A percentile compares a stretch with the other conserved stretches of the same genome.
phyloP scores from a whole-genome alignment of 371 early-diverging fungal species.

The Syncephalastrum racemosum region DNA sequence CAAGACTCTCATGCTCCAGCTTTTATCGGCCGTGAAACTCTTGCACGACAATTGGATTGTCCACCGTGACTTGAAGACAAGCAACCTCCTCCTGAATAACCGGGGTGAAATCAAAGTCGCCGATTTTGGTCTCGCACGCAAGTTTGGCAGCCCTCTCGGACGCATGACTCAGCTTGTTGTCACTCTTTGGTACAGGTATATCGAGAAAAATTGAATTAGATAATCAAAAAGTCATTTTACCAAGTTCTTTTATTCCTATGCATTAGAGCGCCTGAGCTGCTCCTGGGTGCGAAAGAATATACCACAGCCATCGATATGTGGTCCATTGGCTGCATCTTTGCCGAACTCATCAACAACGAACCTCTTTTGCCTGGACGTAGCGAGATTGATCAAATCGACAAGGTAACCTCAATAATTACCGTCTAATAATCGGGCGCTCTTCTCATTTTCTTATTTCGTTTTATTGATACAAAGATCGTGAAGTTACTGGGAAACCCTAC shows the following conservation, averaged over 20 bases:
- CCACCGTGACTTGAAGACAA: conserved; percentile 98
- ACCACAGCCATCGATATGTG: conserved; percentile 97
- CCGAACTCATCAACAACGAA: conserved; percentile 77
- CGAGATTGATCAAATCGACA: conserved; percentile 81
- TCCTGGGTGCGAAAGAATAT: conserved; percentile 93
- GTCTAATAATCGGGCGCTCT: too few species aligned
- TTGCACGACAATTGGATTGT: conserved; percentile 96
- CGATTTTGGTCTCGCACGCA: conserved; percentile 84
- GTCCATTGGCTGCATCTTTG: conserved; percentile 95
- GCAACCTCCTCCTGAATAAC: conserved; percentile 90
- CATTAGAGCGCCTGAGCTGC: conserved; percentile 92
- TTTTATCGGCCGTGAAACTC: conserved; percentile 82
- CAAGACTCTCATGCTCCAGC: conserved; percentile 89
- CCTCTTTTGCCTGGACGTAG: conserved; percentile 76
- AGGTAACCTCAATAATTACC: conserved; percentile 31
- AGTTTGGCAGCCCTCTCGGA: conserved; percentile 74
- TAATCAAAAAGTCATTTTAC: neutral
- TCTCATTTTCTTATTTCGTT: neutral
- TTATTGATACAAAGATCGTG: conserved; percentile 53
- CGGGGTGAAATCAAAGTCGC: conserved; percentile 83
- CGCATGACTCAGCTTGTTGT: conserved; percentile 86
- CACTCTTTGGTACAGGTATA: conserved; percentile 87
- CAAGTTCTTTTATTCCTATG: too few species aligned
- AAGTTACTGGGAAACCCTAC: conserved; percentile 72
- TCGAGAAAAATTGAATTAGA: neutral